Conservation (phyloP, 2,329 filamentous ascomycete genomes). For the Penicillium sp. region DNA sequence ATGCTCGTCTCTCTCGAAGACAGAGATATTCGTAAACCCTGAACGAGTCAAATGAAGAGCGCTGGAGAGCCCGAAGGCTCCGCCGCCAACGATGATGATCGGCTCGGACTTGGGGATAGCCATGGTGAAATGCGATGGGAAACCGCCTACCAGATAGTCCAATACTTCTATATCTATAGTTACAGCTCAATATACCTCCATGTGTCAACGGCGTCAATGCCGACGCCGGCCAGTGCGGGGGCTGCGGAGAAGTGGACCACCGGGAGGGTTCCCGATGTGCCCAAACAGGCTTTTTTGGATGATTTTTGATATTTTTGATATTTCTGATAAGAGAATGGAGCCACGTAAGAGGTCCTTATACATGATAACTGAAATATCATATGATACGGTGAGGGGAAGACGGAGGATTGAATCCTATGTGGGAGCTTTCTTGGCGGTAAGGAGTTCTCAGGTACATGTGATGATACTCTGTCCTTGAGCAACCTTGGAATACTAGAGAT, state of each 20-base stretch:
- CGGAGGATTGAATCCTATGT: not conserved
- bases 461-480: too few relatives aligned
- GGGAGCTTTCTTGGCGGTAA: not conserved
- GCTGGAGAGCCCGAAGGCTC: slow-evolving; percentile 52
- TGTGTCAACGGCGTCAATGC: slow-evolving; percentile 2
- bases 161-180: slow-evolving; percentile 9
- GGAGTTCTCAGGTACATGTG: not conserved
- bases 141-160: not conserved
- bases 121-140: slow-evolving; percentile 8
- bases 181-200: not conserved
- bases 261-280: slow-evolving; percentile 14
- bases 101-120: slow-evolving; percentile 20
- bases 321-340: not conserved
- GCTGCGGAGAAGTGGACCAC: slow-evolving; percentile 1
- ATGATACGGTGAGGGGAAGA: not conserved
- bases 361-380: not conserved
- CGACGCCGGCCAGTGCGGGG: not conserved
- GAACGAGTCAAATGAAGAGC: slow-evolving; percentile 46
- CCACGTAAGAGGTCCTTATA: not conserved
- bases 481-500: too few relatives aligned
- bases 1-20: slow-evolving; percentile 45
- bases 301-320: not conserved
- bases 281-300: not conserved
- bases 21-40: slow-evolving; percentile 48
- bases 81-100: slow-evolving; percentile 43